A percentile compares a stretch with the other conserved stretches of the same genome.
phyloP scores from a whole-genome alignment of 116 monocot species.

The Papilionanthe hybrid region DNA sequence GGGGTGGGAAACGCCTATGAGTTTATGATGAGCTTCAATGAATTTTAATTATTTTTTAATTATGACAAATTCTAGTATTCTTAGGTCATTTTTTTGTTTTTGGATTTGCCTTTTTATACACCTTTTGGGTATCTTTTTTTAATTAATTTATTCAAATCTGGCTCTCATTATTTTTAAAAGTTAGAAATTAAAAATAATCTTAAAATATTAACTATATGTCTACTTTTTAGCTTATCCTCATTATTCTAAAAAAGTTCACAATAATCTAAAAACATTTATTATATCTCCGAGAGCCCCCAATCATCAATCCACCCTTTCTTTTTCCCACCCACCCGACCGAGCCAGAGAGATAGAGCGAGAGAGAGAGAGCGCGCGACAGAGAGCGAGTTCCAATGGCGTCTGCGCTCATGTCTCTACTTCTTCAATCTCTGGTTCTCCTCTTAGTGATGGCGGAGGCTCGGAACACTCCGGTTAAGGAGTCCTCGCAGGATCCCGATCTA shows the following conservation, averaged over 20 bases:
- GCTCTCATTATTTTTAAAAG: no score
- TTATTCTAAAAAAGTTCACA: no score
- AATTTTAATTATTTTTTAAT: no score
- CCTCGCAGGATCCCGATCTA: slow-evolving; percentile 19
- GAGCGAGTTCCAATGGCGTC: slow-evolving; percentile 2
- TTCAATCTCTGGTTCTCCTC: no score
- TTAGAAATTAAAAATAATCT: neutral
- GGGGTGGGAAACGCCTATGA: no score
- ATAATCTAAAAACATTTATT: neutral
- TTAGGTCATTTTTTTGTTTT: no score
- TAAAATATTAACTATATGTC: no score
- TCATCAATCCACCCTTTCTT: neutral
- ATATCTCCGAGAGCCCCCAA: neutral
- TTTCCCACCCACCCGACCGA: neutral
- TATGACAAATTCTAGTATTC: no score
- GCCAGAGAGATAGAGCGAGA: slow-evolving; percentile 2
- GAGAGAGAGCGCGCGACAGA: slow-evolving; percentile 3
- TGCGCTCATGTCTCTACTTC: slow-evolving; percentile 22
- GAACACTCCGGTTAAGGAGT: neutral
- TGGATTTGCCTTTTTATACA: no score
- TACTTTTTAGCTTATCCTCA: neutral
- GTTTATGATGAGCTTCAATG: no score
- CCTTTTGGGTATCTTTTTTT: no score
- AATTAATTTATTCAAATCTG: no score
- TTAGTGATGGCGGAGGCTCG: neutral